These are phyloP conservation scores for Cucumis hystrix DNA, from an alignment of 306 rosid genomes.

Conservation along the genomic window DNA sequence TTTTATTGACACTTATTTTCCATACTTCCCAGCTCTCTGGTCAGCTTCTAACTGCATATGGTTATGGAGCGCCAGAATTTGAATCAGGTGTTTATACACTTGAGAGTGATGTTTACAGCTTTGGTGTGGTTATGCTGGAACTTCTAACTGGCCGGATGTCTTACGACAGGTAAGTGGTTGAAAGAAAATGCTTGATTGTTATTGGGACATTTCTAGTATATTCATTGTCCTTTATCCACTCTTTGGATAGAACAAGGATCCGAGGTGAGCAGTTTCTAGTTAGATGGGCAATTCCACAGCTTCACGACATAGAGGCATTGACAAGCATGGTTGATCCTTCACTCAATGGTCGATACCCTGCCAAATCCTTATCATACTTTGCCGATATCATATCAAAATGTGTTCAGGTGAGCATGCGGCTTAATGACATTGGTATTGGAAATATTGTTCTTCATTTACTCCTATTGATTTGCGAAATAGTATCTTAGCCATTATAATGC, in stretches of 20 bases:
- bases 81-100: slow-evolving; percentile 78
- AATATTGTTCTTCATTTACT: background rate
- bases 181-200: background rate
- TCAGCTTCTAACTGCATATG: slow-evolving; percentile 51
- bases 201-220: background rate
- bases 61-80: slow-evolving; percentile 96
- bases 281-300: slow-evolving; percentile 90
- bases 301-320: slow-evolving; percentile 92
- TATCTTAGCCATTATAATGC: background rate
- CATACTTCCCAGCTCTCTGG: slow-evolving; percentile 74
- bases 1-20: background rate
- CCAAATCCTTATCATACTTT: slow-evolving; percentile 77
- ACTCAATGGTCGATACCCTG: slow-evolving; percentile 53
- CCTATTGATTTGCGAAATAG: background rate
- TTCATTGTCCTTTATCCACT: background rate
- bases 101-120: slow-evolving; percentile 80
- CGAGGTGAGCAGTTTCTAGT: slow-evolving; percentile 83
- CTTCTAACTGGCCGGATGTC: slow-evolving; percentile 84
- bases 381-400: slow-evolving; percentile 85
- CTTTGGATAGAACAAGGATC: slow-evolving; percentile 31
- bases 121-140: slow-evolving; percentile 95
- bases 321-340: slow-evolving; percentile 93
- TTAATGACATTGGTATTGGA: background rate
- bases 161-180: slow-evolving; percentile 54
- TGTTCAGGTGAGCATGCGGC: slow-evolving; percentile 50